These are phyloP conservation scores for Emericellopsis atlantica DNA, from an alignment of 2,329 filamentous ascomycete genomes.

Conservation along the genomic window DNA sequence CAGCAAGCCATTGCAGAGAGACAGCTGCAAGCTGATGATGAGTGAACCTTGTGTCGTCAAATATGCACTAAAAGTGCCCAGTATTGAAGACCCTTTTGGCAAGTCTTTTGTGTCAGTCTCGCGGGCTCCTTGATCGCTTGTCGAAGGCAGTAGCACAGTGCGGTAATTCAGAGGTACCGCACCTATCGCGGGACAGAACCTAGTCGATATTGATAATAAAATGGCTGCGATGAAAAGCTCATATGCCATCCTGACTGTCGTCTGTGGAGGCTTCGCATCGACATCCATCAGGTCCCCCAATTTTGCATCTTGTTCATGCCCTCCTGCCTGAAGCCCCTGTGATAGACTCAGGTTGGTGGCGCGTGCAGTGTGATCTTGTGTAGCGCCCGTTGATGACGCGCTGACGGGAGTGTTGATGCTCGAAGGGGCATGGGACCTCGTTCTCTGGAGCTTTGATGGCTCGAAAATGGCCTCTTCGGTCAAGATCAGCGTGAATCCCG, in stretches of 20 bases:
- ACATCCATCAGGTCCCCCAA: too few species aligned
- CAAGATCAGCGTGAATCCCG: slow-evolving; percentile 27
- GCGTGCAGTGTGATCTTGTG: slow-evolving; percentile 17
- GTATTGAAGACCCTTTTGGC: slow-evolving; percentile 11
- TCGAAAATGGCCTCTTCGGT: slow-evolving; percentile 39
- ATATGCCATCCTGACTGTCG: slow-evolving; percentile 26
- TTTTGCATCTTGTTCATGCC: too few species aligned
- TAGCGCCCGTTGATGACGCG: slow-evolving; percentile 27
- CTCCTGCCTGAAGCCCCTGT: too few species aligned
- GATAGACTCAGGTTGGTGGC: too few species aligned
- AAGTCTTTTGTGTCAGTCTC: slow-evolving; percentile 13
- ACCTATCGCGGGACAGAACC: slow-evolving; percentile 33
- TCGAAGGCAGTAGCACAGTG: slow-evolving; percentile 32
- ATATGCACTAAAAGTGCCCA: slow-evolving; percentile 40
- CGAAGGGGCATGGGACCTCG: slow-evolving; percentile 19
- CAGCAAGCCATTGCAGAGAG: slow-evolving; percentile 31
- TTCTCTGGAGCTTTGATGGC: slow-evolving; percentile 32
- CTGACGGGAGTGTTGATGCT: slow-evolving; percentile 24
- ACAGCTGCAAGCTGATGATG: slow-evolving; percentile 34
- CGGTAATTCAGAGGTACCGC: slow-evolving; percentile 41
- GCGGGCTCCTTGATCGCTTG: slow-evolving; percentile 15
- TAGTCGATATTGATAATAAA: slow-evolving; percentile 33
- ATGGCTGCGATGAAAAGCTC: slow-evolving; percentile 42
- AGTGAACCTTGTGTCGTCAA: slow-evolving; percentile 43
- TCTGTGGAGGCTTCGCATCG: too few species aligned